Conservation (phyloP, 257 asterid genomes). For the Rhazya stricta region DNA sequence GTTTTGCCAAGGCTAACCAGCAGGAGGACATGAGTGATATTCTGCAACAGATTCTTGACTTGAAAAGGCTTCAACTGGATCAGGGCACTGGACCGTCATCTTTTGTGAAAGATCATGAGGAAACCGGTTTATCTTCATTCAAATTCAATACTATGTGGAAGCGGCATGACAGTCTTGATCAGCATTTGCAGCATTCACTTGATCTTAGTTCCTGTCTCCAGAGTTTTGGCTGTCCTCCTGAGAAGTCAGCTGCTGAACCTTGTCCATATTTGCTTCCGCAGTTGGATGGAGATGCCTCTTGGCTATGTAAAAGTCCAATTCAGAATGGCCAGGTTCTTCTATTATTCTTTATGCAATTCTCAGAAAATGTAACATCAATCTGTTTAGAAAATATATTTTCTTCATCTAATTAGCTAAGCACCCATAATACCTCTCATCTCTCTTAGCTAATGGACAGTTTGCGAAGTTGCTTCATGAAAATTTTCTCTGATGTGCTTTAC, state of each 20-base stretch:
- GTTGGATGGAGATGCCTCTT: conserved; percentile 53
- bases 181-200: conserved; percentile 28
- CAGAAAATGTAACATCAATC: background rate
- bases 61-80: conserved; percentile 52
- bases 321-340: conserved; percentile 53
- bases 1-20: background rate
- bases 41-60: conserved; percentile 60
- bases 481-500: background rate
- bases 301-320: conserved; percentile 57
- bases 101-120: conserved; percentile 29
- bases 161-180: conserved; percentile 26
- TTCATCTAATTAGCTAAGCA: background rate
- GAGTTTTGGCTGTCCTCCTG: conserved; percentile 26
- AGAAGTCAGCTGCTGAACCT: conserved; percentile 30
- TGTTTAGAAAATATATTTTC: background rate
- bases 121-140: conserved; percentile 15
- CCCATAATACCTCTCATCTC: background rate
- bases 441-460: no score
- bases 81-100: conserved; percentile 30
- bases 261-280: conserved; percentile 39
- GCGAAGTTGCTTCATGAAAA: no score
- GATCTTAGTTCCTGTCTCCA: conserved; percentile 29
- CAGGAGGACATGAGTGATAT: conserved; percentile 30
- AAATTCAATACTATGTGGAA: conserved; percentile 25
- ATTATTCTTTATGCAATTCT: background rate